Evolutionary conservation across 2,329 filamentous ascomycete genomes (phyloP).

Genomic region (Penicillium aurantiogriseum): DNA sequence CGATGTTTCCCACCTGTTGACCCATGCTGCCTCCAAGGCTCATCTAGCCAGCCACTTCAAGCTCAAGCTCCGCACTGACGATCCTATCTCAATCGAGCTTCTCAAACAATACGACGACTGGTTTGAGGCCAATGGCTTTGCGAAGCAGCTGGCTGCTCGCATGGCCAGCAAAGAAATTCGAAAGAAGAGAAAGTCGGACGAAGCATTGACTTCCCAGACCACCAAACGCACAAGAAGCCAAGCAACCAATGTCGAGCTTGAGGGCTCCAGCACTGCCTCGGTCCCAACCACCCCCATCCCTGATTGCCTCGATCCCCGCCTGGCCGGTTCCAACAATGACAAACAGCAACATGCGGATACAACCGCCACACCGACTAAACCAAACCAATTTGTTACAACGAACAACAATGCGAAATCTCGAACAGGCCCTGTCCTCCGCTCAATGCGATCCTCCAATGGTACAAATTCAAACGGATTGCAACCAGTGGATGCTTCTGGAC

Average conservation of each 20-base stretch:
- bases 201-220: constrained; percentile 5
- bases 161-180: constrained; percentile 74
- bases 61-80: constrained; percentile 68
- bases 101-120: constrained; percentile 72
- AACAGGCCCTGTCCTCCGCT: neutral
- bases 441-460: neutral
- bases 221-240: constrained; percentile 5
- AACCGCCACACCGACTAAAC: constrained; percentile 3
- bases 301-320: constrained; percentile 32
- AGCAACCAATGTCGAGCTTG: neutral
- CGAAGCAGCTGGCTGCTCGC: constrained; percentile 71
- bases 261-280: constrained; percentile 2
- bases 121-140: constrained; percentile 71
- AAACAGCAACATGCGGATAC: constrained; percentile 1
- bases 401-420: neutral
- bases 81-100: constrained; percentile 61
- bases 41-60: constrained; percentile 84
- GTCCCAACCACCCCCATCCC: constrained; percentile 9
- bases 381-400: neutral
- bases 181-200: constrained; percentile 48
- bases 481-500: neutral
- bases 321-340: constrained; percentile 18
- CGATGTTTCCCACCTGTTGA: constrained; percentile 86
- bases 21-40: constrained; percentile 89
- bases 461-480: neutral